These are phyloP conservation scores for Solanum dulcamara DNA, from an alignment of 257 asterid species.

Conservation along the genomic window DNA sequence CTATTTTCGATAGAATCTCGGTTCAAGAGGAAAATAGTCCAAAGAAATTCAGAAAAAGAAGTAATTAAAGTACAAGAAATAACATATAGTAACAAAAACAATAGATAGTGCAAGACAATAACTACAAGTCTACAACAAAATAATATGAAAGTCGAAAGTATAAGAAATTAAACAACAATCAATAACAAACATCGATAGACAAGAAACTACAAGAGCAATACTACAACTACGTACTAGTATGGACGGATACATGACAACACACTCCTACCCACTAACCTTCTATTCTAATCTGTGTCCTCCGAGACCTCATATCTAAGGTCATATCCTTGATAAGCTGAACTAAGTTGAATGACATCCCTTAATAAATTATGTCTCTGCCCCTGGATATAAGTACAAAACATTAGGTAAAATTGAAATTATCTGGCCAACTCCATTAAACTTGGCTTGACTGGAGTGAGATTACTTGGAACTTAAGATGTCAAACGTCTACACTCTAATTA, in stretches of 20 bases:
- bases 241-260: not conserved
- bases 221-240: not conserved
- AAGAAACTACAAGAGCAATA: not conserved
- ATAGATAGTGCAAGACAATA: too few relatives aligned
- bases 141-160: not conserved
- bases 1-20: too few relatives aligned
- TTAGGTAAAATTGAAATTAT: not conserved
- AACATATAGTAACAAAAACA: too few relatives aligned
- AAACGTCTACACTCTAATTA: not conserved
- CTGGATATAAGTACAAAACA: not conserved
- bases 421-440: not conserved
- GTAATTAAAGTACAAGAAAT: not conserved
- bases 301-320: rapidly evolving
- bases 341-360: not conserved
- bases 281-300: too few relatives aligned
- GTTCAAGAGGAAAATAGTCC: not conserved
- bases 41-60: not conserved
- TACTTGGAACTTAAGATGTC: not conserved
- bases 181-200: not conserved
- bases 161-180: not conserved
- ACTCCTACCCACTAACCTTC: not conserved
- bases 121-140: not conserved
- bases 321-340: not conserved
- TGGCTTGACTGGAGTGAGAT: not conserved
- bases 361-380: not conserved